phyloP scores from a whole-genome alignment of 2,329 filamentous ascomycete species.

The Neophaeococcomyces aloes region DNA sequence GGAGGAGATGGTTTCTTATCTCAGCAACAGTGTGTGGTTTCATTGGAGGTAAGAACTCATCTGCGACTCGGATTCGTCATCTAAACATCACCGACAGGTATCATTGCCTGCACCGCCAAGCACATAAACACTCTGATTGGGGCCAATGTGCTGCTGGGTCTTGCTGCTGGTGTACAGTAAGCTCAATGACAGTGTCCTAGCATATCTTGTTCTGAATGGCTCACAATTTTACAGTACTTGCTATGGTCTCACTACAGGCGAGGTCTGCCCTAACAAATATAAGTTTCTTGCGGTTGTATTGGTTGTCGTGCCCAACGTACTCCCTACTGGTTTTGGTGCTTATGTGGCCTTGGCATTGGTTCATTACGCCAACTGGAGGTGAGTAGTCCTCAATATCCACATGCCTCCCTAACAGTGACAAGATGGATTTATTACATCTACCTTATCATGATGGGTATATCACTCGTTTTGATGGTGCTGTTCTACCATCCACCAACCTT shows the following conservation, averaged over 20 bases:
- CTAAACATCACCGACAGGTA: conserved; percentile 11
- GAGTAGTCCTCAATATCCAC: conserved; percentile 31
- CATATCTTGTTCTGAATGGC: not conserved
- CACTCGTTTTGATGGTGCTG: conserved; percentile 27
- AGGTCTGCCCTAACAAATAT: conserved; percentile 10
- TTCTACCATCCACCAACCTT: conserved; percentile 37
- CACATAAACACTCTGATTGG: conserved; percentile 26
- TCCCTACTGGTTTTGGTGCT: conserved; percentile 13
- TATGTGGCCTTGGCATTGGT: conserved; percentile 10
- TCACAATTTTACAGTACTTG: conserved; percentile 2
- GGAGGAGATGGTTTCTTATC: conserved; percentile 13
- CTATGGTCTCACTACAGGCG: conserved; percentile 11
- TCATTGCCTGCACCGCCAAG: conserved; percentile 24
- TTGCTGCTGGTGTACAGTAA: conserved; percentile 7
- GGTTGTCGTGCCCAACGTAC: conserved; percentile 8
- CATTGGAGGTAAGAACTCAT: conserved; percentile 9
- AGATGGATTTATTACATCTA: conserved; percentile 34
- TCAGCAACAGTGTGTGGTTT: conserved; percentile 9
- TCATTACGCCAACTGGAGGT: conserved; percentile 8
- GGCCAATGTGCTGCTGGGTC: conserved; percentile 15
- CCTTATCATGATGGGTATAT: conserved; percentile 25
- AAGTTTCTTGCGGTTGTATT: conserved; percentile 5
- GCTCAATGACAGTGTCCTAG: no score
- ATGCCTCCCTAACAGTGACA: conserved; percentile 22
- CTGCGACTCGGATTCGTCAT: not conserved